Base-by-base conservation (phyloP, 1,284 basidiomycete species). In the Wolfiporia cocos region DNA sequence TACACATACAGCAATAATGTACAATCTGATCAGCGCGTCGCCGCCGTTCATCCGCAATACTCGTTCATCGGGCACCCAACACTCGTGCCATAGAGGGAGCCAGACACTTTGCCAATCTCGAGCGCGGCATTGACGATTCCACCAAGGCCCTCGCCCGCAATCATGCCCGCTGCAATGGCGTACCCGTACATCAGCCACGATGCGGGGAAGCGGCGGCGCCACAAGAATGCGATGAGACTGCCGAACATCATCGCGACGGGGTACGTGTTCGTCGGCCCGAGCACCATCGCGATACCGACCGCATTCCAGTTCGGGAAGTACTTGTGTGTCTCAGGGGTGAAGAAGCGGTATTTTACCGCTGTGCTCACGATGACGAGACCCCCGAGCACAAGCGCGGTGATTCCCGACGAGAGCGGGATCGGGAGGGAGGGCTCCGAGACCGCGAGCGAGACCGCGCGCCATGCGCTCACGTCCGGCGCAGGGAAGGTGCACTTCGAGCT, bases 391-490 rank as follows among this genome's bases (percentile, higher is more conserved):
- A 83, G 76, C 22, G 81, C 78, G 19, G 76, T 75, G 51, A 77
- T 73, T 14, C 80, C 80, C 2, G 76, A 78, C 3, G 74, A 73
- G 4, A 65, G 55, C 6, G 77, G 74, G 45, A 79, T 69, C 18
- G 77, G 73, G 22, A 76, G 66, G 30, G 55, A 57, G 12, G 70
- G 66, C 4, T 61, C 54, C 29, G 70, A 74, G 55, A 72, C 74
- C 17, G 78, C 81, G 33, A 74, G 52, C 3, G 80, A 72, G 36
- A 84, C 79, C 17, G 79, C 78, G 33, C 67, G 68, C 80, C 80
- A 83, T 0, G 78, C 78, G 44, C 68, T 57, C n/a, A 80, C 78
- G 18, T 76, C 73, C 21, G 79, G 79, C 3, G 74, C 74, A 46
- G 36, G 48, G 54, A 60, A 44, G 46, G 54, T 20, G 61, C 64